These are phyloP conservation scores for Phytophthora podocarpi DNA, from an alignment of 352 stramenopile species.

Conservation along the genomic window DNA sequence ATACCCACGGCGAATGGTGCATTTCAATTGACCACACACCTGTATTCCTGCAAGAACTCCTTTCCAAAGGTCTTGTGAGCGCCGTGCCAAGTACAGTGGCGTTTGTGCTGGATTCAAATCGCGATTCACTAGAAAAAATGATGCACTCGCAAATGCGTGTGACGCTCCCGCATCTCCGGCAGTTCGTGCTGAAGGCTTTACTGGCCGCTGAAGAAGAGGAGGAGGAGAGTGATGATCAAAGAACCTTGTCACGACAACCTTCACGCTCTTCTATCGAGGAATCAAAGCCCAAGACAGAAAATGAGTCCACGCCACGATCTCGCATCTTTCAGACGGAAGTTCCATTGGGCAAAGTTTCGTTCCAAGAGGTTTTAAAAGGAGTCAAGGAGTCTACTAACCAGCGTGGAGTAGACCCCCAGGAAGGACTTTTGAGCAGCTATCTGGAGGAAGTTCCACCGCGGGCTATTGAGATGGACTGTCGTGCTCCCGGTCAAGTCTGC, in stretches of 20 bases:
- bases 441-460: slow-evolving; percentile 20
- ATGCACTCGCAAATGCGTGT: slow-evolving; percentile 13
- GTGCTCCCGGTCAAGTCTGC: slow-evolving; percentile 20
- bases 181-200: slow-evolving; percentile 36
- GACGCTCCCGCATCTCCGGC: slow-evolving; percentile 31
- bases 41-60: slow-evolving; percentile 30
- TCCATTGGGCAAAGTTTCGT: not conserved
- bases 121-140: slow-evolving; percentile 26
- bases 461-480: slow-evolving; percentile 24
- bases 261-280: too few relatives aligned
- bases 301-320: slow-evolving; percentile 7
- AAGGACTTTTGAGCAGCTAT: slow-evolving; percentile 28
- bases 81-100: slow-evolving; percentile 32
- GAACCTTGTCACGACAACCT: too few relatives aligned
- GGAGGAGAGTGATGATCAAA: too few relatives aligned
- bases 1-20: slow-evolving; percentile 25
- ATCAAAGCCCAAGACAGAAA: not conserved
- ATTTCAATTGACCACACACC: slow-evolving; percentile 25
- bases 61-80: slow-evolving; percentile 28
- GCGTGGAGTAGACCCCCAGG: not conserved
- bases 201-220: slow-evolving; percentile 32
- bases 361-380: not conserved
- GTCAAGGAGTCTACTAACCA: too few relatives aligned
- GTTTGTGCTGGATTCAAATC: slow-evolving; percentile 31
- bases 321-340: slow-evolving; percentile 29